Evolutionary conservation across 306 rosid species (phyloP).

Genomic region (Quercus variabilis): DNA sequence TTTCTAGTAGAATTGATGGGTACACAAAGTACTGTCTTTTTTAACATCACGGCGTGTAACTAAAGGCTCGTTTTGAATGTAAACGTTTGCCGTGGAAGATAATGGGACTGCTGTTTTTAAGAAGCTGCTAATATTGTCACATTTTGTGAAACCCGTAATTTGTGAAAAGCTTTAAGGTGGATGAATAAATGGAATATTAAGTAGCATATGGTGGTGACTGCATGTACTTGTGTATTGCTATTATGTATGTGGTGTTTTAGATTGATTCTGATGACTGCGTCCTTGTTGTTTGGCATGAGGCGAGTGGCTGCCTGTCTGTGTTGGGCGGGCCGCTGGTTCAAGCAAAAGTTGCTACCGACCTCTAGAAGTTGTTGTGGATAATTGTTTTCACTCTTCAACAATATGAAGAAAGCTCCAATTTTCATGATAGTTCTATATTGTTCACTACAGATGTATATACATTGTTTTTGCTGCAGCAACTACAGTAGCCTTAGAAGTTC

Average conservation of each 20-base stretch:
- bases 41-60: neutral
- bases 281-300: neutral
- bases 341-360: neutral
- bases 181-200: too few relatives aligned
- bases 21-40: neutral
- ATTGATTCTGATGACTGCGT: neutral
- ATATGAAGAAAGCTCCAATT: neutral
- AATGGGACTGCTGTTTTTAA: neutral
- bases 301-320: neutral
- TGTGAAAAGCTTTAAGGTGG: too few relatives aligned
- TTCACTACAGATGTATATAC: neutral
- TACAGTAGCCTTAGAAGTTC: neutral
- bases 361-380: neutral
- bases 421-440: neutral
- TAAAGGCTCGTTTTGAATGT: neutral
- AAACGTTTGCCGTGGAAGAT: neutral
- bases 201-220: too few relatives aligned
- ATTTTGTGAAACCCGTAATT: too few relatives aligned
- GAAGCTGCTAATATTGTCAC: neutral
- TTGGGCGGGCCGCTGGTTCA: neutral
- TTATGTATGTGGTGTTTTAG: neutral
- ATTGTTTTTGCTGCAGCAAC: neutral
- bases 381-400: neutral
- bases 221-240: neutral
- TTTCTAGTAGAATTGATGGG: neutral